phyloP scores from a whole-genome alignment of 1,284 basidiomycete genomes.

The Boletellus deceptivus region DNA sequence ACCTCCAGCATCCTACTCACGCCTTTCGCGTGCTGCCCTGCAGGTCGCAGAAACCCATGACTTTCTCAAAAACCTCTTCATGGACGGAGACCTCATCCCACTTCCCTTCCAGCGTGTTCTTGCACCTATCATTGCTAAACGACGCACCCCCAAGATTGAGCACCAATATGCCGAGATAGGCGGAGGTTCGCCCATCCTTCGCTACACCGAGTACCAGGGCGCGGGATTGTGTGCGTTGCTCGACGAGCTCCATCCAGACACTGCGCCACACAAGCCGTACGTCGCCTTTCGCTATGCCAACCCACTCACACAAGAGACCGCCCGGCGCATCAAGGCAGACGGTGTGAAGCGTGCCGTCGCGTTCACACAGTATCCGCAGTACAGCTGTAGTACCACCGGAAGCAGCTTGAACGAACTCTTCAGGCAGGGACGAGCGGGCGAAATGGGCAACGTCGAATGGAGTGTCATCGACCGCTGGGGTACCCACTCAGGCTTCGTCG shows the following conservation, averaged over 20 bases:
- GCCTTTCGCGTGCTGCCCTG: constrained; percentile 6
- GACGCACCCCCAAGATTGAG: constrained; percentile 94
- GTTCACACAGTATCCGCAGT: constrained; percentile 99
- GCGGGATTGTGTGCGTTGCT: constrained; percentile 87
- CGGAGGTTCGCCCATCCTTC: constrained; percentile 96
- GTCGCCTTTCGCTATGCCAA: constrained; percentile 92
- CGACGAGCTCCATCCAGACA: constrained; percentile 89
- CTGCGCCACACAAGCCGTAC: constrained; percentile 96
- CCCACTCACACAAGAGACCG: constrained; percentile 84
- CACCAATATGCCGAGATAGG: constrained; percentile 94
- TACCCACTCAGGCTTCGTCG: constrained; percentile 89
- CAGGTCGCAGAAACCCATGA: constrained; percentile 84
- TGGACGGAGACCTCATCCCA: constrained; percentile 94
- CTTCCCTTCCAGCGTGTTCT: constrained; percentile 88
- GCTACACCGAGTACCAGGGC: constrained; percentile 89
- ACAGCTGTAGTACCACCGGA: constrained; percentile 97
- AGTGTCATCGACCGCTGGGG: constrained; percentile 99
- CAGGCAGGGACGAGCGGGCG: constrained; percentile 55
- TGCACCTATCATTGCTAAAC: constrained; percentile 86
- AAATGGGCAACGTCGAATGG: constrained; percentile 79
- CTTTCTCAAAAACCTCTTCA: constrained; percentile 93
- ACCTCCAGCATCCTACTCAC: constrained; percentile 1
- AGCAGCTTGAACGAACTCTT: constrained; percentile 96
- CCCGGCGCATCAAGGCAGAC: constrained; percentile 85
- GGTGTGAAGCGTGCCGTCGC: constrained; percentile 92